Evolutionary conservation across 2,329 filamentous ascomycete species (phyloP), one percentile per base, ranked within the genome.

Genomic region (Lojkania enalia): DNA sequence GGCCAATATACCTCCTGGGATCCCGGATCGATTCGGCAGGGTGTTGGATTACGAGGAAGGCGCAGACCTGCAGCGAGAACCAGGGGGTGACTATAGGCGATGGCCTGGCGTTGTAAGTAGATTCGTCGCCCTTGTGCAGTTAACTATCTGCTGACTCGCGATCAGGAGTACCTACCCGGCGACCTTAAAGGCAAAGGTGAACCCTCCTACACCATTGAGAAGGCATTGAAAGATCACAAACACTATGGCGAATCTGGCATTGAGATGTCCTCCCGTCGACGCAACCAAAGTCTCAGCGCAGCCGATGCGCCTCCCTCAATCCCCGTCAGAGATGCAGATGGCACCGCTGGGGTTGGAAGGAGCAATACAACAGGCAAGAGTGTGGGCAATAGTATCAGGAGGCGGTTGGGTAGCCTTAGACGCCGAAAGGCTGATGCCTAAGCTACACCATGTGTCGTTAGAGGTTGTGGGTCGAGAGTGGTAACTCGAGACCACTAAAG

Each of bases 121-220:
- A 11, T 7, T 15, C 19, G 9, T 35, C 7, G 16, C 29, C 21
- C 39, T 19, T 46, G 16, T 11, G 7, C 7, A 33, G 3, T 14
- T 11, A 31, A 13, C 16, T n/a, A 5, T 4, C 25, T 20, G 19
- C 55, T 58, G 43, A 58, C 36, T 23, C 9, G 6, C n/a, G 20
- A 25, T 3, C 38, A 74, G 70, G 58, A 81, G 56, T 94, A 95
- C 67, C 81, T 82, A 44, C 84, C 86, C 4, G 81, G 87, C 33
- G 89, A 95, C 61, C 77, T 88, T 51, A 91, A 92, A 69, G 89
- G 88, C 60, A 90, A 94, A 70, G 87, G 87, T 33, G 87, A 92
- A 63, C 87, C 88, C 2, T 83, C 81, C 2, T 94, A 81, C 71
- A 81, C 83, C 5, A 77, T 86, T 23, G 88, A 92, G 58, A 81